phyloP scores from a whole-genome alignment of 805 yeast species.

The Candida ponderosae region DNA sequence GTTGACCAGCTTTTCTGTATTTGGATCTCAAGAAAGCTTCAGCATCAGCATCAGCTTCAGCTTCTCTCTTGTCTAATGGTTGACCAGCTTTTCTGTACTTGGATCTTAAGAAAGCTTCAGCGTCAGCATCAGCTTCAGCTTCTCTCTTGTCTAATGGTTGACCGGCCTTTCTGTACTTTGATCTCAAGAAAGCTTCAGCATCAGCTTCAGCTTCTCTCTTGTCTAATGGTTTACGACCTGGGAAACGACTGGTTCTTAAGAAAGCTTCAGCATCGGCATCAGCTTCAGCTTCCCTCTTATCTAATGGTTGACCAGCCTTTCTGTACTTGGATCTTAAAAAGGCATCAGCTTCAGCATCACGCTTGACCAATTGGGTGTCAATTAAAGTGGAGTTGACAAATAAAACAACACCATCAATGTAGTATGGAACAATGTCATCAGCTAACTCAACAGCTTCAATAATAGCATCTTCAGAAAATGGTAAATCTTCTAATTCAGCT shows the following conservation, averaged over 20 bases:
- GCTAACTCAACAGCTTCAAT: background rate
- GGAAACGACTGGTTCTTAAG: too few relatives aligned
- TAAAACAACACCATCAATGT: constrained; percentile 4
- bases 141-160: background rate
- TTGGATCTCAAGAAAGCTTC: background rate
- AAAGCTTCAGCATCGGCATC: background rate
- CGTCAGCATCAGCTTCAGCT: background rate
- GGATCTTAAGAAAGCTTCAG: background rate
- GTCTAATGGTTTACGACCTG: background rate
- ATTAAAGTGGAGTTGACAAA: constrained; percentile 1
- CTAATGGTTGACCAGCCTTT: background rate
- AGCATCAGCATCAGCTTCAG: background rate
- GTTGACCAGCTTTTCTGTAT: background rate
- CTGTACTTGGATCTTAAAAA: too few relatives aligned
- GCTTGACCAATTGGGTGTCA: background rate
- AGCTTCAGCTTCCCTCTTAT: background rate
- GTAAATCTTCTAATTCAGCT: background rate
- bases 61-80: background rate
- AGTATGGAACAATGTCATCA: constrained; percentile 3
- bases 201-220: background rate
- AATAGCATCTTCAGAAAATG: constrained; percentile 2
- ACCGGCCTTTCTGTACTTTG: background rate
- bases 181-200: background rate
- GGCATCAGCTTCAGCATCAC: background rate
- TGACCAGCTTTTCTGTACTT: background rate